Conservation (phyloP, 73 alveolate species). For the Diophrys appendiculata region DNA sequence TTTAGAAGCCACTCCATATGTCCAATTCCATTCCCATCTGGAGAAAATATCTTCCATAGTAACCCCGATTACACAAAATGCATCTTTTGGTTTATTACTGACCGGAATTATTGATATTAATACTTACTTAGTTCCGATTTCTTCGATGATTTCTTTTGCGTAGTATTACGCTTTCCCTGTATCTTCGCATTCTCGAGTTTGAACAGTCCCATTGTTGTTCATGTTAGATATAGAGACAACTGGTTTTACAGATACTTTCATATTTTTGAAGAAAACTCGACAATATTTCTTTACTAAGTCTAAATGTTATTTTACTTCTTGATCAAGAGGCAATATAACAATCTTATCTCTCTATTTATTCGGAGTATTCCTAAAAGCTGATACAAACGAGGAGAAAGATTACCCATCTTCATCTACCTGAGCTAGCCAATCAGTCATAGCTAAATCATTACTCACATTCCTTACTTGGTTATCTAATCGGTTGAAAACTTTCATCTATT, state of each 20-base stretch:
- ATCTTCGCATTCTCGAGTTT: background rate
- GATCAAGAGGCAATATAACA: background rate
- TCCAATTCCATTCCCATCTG: conserved; percentile 50
- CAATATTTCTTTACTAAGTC: background rate
- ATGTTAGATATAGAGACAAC: background rate
- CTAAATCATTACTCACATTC: too few relatives aligned
- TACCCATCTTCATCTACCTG: background rate
- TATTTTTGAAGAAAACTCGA: background rate
- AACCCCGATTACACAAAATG: conserved; percentile 61
- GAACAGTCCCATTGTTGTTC: background rate
- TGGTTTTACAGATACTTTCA: too few relatives aligned
- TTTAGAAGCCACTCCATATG: conserved; percentile 4
- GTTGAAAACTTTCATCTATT: background rate
- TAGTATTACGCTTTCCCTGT: background rate
- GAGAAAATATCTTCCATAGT: conserved; percentile 69
- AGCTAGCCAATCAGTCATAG: background rate
- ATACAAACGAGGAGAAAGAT: background rate
- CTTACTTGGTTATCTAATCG: background rate
- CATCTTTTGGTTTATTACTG: conserved; percentile 33
- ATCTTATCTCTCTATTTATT: background rate
- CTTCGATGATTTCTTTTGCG: background rate
- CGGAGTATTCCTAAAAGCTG: background rate
- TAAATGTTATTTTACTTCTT: too few relatives aligned
- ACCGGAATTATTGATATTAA: too few relatives aligned
- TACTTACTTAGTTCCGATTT: background rate